These are phyloP conservation scores for Oryza glumipatula DNA, from an alignment of 176 grass and related monocot genomes.

Conservation along the genomic window DNA sequence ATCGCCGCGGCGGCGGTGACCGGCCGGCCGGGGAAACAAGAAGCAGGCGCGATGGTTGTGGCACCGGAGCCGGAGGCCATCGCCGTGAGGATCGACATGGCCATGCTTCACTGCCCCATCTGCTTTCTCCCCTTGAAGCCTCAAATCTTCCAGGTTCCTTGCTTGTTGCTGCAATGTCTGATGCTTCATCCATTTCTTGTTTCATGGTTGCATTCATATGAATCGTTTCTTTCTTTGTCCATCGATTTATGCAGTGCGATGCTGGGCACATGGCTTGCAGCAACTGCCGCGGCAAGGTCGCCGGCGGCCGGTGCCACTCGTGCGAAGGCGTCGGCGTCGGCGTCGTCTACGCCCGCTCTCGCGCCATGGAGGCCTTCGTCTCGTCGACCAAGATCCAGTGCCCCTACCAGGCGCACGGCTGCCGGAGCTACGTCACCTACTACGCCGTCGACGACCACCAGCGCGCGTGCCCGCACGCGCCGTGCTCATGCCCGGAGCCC, in stretches of 20 bases:
- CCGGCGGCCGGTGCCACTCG: neutral
- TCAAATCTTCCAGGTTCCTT: neutral
- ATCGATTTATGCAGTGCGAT: neutral
- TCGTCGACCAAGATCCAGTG: neutral
- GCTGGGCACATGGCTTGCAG: neutral
- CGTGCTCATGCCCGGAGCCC: conserved; percentile 18
- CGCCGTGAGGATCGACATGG: neutral
- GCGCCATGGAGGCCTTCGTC: neutral
- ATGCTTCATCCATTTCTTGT: too few relatives aligned
- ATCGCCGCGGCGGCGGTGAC: too few relatives aligned
- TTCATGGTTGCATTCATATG: too few relatives aligned
- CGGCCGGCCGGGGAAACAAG: neutral
- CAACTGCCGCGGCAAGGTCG: neutral
- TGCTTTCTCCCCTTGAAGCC: neutral
- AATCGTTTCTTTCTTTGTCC: neutral
- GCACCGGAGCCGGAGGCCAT: neutral
- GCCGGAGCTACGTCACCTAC: conserved; percentile 5
- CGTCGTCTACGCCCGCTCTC: neutral
- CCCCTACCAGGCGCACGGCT: conserved; percentile 11
- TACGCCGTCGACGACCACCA: neutral
- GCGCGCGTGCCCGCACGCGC: neutral
- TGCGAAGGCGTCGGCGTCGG: neutral
- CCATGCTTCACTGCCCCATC: neutral
- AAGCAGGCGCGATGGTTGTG: neutral
- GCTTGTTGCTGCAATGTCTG: neutral